phyloP scores from a whole-genome alignment of 306 rosid genomes.

The Malus asiatica region DNA sequence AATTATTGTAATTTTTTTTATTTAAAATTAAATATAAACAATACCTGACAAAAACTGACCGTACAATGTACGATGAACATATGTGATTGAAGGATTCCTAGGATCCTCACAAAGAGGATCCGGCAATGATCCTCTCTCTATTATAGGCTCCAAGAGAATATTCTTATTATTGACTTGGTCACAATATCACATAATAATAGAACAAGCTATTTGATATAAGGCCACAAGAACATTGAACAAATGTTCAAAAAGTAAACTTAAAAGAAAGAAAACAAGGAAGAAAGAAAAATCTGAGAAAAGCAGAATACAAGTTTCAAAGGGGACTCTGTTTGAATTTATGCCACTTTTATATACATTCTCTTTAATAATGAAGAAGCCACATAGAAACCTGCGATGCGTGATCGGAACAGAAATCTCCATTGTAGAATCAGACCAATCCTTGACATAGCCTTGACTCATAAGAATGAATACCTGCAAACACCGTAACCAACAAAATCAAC shows the following conservation, averaged over 20 bases:
- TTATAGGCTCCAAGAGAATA: too few relatives aligned
- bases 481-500: slow-evolving; percentile 19
- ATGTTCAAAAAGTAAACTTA: slow-evolving; percentile 4
- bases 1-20: too few relatives aligned
- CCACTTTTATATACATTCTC: slow-evolving; percentile 51
- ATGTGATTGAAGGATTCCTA: too few relatives aligned
- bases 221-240: slow-evolving; percentile 14
- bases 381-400: slow-evolving; percentile 14
- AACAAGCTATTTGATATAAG: neutral
- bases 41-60: too few relatives aligned
- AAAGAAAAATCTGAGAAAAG: slow-evolving; percentile 3
- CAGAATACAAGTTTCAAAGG: slow-evolving; percentile 13
- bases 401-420: slow-evolving; percentile 27
- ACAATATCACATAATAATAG: neutral
- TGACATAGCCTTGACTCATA: slow-evolving; percentile 25
- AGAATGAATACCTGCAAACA: slow-evolving; percentile 39
- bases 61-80: too few relatives aligned
- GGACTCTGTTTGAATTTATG: slow-evolving; percentile 15
- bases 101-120: too few relatives aligned
- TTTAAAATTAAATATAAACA: too few relatives aligned
- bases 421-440: slow-evolving; percentile 32
- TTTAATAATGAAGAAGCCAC: slow-evolving; percentile 36
- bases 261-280: neutral
- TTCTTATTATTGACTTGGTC: slow-evolving; percentile 6
- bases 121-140: too few relatives aligned